phyloP scores from a whole-genome alignment of 306 rosid species.

The Spatholobus suberectus region DNA sequence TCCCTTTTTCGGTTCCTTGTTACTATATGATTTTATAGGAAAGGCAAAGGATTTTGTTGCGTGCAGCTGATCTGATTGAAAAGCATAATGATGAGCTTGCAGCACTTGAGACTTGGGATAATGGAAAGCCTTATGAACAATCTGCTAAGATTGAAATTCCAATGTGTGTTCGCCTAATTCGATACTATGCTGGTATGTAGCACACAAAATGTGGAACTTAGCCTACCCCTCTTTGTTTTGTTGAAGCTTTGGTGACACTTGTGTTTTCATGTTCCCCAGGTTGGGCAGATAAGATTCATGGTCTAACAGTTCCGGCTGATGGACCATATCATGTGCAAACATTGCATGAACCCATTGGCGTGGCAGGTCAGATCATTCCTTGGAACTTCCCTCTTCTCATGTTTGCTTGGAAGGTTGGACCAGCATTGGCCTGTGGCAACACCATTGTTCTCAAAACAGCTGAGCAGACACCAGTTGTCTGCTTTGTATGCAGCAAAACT shows the following conservation, averaged over 20 bases:
- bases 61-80: slow-evolving; percentile 86
- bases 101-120: slow-evolving; percentile 94
- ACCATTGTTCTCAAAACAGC: slow-evolving; percentile 84
- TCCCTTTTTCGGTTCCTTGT: background rate
- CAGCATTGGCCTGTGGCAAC: slow-evolving; percentile 94
- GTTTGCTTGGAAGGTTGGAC: slow-evolving; percentile 94
- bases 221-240: background rate
- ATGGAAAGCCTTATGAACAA: slow-evolving; percentile 90
- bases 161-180: slow-evolving; percentile 69
- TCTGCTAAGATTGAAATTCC: slow-evolving; percentile 72
- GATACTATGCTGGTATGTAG: slow-evolving; percentile 83
- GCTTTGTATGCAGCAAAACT: slow-evolving; percentile 73
- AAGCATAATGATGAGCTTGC: slow-evolving; percentile 79
- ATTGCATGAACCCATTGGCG: slow-evolving; percentile 96
- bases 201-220: background rate
- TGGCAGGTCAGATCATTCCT: slow-evolving; percentile 94
- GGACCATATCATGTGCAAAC: slow-evolving; percentile 78
- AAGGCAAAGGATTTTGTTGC: slow-evolving; percentile 66
- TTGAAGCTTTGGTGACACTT: slow-evolving; percentile 27
- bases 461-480: slow-evolving; percentile 94
- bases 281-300: slow-evolving; percentile 97
- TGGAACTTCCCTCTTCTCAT: slow-evolving; percentile 97
- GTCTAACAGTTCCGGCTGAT: slow-evolving; percentile 87
- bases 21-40: slow-evolving; percentile 53
- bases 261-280: slow-evolving; percentile 53